Conservation (phyloP, 2,329 filamentous ascomycete species). For the Chrysoporthe puriensis region DNA sequence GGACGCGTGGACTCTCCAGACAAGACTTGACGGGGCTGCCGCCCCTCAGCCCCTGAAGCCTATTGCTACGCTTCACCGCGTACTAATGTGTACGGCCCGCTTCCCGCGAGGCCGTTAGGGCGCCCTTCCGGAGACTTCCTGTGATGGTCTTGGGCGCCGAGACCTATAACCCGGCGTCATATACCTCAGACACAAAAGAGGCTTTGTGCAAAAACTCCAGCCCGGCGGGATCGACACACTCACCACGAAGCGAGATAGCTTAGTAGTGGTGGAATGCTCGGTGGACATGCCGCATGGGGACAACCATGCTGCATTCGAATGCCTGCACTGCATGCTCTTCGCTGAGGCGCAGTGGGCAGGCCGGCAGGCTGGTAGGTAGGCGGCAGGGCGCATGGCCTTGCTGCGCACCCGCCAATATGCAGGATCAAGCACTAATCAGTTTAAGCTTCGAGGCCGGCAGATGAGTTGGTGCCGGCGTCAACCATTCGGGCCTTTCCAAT, state of each 20-base stretch:
- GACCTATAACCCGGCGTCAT: not conserved
- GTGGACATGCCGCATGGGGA: not conserved
- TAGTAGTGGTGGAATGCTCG: not conserved
- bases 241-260: not conserved
- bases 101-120: not conserved
- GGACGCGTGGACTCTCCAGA: not conserved
- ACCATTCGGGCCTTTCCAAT: conserved; percentile 3
- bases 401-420: not conserved
- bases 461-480: not conserved
- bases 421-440: not conserved
- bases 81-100: not conserved
- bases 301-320: not conserved
- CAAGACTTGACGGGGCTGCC: not conserved
- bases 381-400: not conserved
- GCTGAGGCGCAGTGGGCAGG: not conserved
- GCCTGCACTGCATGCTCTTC: not conserved
- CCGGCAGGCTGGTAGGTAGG: not conserved
- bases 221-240: not conserved
- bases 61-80: not conserved
- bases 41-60: not conserved
- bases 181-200: not conserved
- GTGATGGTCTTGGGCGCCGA: too few relatives aligned
- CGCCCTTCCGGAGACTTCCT: not conserved
- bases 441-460: not conserved
- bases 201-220: not conserved